These are phyloP conservation scores for Coniella lustricola DNA, from an alignment of 2,329 filamentous ascomycete species.

Conservation along the genomic window DNA sequence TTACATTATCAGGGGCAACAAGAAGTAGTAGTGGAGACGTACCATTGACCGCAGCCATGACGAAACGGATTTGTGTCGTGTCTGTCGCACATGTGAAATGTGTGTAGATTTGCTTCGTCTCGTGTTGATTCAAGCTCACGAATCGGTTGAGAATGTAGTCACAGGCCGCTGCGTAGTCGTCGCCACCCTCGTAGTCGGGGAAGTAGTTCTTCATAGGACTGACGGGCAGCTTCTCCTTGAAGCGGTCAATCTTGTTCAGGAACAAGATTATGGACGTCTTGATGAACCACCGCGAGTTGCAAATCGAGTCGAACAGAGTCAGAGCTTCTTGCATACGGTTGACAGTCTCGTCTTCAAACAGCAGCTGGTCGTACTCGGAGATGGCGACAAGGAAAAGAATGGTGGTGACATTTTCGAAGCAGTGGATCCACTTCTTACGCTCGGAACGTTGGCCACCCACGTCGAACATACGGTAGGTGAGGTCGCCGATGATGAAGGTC, in stretches of 20 bases:
- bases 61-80: constrained; percentile 97
- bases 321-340: constrained; percentile 90
- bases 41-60: constrained; percentile 99
- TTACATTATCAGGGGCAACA: background rate
- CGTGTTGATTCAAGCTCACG: constrained; percentile 95
- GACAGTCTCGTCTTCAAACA: constrained; percentile 94
- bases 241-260: constrained; percentile 85
- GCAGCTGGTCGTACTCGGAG: constrained; percentile 91
- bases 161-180: constrained; percentile 91
- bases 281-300: constrained; percentile 85
- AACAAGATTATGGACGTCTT: constrained; percentile 85
- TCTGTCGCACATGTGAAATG: constrained; percentile 99
- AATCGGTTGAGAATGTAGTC: constrained; percentile 99
- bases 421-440: constrained; percentile 99
- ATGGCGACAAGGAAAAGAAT: constrained; percentile 96
- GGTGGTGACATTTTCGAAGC: constrained; percentile 95
- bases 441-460: constrained; percentile 93
- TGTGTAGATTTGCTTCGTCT: constrained; percentile 99
- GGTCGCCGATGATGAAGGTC: constrained; percentile 87
- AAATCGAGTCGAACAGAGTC: constrained; percentile 80
- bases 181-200: constrained; percentile 87
- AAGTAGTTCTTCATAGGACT: constrained; percentile 87
- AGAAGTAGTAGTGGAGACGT: constrained; percentile 28
- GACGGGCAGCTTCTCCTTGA: constrained; percentile 76
- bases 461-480: constrained; percentile 97